Conservation (phyloP, 441 rosid species). For the Gossypium davidsonii region DNA sequence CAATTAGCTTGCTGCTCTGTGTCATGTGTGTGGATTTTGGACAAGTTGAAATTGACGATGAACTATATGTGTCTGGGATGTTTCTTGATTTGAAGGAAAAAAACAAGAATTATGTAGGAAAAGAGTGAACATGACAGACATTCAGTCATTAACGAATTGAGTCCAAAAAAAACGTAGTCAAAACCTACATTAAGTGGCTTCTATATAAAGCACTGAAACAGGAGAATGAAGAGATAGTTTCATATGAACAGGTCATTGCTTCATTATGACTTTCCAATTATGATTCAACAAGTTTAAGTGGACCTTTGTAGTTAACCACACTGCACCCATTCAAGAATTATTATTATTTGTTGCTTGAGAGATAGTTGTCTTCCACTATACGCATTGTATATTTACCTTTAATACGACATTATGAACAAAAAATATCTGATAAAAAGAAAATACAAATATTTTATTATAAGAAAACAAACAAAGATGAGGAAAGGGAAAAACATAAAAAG, state of each 20-base stretch:
- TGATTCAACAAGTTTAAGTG: slow-evolving; percentile 10
- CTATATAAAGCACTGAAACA: neutral
- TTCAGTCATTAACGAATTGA: neutral
- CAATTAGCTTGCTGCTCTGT: neutral
- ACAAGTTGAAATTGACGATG: neutral
- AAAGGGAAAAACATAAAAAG: neutral
- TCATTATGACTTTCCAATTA: neutral
- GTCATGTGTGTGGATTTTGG: neutral
- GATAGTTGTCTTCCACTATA: neutral
- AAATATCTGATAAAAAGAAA: neutral
- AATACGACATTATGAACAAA: neutral
- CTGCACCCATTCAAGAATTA: neutral
- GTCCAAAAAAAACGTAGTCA: neutral
- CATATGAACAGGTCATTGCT: slow-evolving; percentile 3
- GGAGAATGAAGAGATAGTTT: slow-evolving; percentile 1
- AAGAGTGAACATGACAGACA: neutral
- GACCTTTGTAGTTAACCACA: neutral
- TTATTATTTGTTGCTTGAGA: neutral
- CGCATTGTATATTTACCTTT: neutral
- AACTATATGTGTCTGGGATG: neutral
- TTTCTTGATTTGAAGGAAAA: neutral
- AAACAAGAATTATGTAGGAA: neutral
- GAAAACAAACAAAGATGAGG: neutral
- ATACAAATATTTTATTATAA: neutral
- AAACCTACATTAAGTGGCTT: slow-evolving; percentile 3